phyloP scores from a whole-genome alignment of 148 eudicot genomes.

The Limonium bicolor region DNA sequence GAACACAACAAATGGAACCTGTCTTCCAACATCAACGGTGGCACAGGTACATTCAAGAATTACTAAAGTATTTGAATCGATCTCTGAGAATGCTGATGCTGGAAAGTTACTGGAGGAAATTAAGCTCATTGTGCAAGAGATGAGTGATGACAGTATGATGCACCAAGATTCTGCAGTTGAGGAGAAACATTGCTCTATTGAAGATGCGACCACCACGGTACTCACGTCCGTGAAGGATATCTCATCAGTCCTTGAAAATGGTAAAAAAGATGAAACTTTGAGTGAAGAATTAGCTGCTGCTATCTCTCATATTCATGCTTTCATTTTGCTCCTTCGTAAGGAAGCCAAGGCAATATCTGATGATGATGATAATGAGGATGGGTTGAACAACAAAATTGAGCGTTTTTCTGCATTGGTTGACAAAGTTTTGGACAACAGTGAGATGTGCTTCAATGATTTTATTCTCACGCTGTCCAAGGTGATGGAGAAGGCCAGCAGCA shows the following conservation, averaged over 20 bases:
- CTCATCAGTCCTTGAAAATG: conserved; percentile 18
- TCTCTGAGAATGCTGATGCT: conserved; percentile 39
- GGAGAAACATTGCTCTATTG: conserved; percentile 28
- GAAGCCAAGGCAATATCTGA: conserved; percentile 34
- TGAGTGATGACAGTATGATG: conserved; percentile 22
- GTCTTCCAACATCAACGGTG: conserved; percentile 18
- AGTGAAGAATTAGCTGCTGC: conserved; percentile 40
- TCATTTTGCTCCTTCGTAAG: conserved; percentile 46
- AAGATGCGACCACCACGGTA: too few species aligned
- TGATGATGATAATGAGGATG: conserved; percentile 26
- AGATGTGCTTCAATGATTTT: conserved; percentile 34
- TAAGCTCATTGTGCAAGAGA: conserved; percentile 34
- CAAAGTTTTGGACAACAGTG: conserved; percentile 26
- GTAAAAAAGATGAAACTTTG: conserved; percentile 6
- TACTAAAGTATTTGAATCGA: conserved; percentile 34
- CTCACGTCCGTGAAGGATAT: conserved; percentile 23
- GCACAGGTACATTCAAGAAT: conserved; percentile 48
- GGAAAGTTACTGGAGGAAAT: conserved; percentile 43
- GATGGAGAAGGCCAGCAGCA: conserved; percentile 34
- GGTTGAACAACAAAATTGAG: conserved; percentile 29
- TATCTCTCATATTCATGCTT: conserved; percentile 47
- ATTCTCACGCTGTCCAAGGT: conserved; percentile 56
- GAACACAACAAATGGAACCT: conserved; percentile 12
- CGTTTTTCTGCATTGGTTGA: conserved; percentile 35
- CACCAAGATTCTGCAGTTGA: conserved; percentile 21